Percentiles rank a stretch among this genome's conserved stretches.
Conservation (phyloP, 805 yeast species). For the Grigorovia humatica region DNA sequence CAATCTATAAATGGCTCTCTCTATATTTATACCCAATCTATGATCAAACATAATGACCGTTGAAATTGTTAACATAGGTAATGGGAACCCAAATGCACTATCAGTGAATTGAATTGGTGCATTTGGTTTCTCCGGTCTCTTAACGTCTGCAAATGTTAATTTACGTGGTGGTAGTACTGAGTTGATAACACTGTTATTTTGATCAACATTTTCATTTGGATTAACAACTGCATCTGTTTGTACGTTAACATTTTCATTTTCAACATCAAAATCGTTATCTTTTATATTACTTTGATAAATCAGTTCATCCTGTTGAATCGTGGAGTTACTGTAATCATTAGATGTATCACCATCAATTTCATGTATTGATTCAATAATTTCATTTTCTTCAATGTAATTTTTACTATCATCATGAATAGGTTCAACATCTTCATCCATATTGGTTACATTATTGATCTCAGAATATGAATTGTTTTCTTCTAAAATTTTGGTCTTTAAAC, state of each 20-base stretch:
- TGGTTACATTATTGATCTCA: not conserved
- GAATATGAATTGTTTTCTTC: slow-evolving; percentile 2
- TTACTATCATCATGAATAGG: not conserved
- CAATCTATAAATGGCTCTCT: slow-evolving; percentile 85
- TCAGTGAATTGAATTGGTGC: slow-evolving; percentile 55
- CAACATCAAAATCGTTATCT: not conserved
- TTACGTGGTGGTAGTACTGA: slow-evolving; percentile 23
- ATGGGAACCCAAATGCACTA: slow-evolving; percentile 80
- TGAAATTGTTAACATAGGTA: slow-evolving; percentile 70
- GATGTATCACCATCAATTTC: slow-evolving; percentile 19
- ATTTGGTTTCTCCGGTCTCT: slow-evolving; percentile 36
- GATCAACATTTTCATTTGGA: not conserved
- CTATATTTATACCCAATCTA: slow-evolving; percentile 89
- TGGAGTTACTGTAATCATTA: slow-evolving; percentile 10
- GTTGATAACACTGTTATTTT: not conserved
- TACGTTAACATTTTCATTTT: not conserved
- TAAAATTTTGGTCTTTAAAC: slow-evolving; percentile 1
- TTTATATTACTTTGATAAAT: no score
- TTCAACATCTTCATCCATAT: no score
- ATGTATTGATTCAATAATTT: slow-evolving; percentile 11
- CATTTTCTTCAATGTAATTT: not conserved
- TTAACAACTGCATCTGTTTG: not conserved
- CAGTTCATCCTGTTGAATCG: not conserved
- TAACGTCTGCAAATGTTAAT: slow-evolving; percentile 28
- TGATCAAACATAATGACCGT: slow-evolving; percentile 74